These are phyloP conservation scores for Globisporangium splendens DNA, from an alignment of 352 stramenopile genomes.

Conservation along the genomic window DNA sequence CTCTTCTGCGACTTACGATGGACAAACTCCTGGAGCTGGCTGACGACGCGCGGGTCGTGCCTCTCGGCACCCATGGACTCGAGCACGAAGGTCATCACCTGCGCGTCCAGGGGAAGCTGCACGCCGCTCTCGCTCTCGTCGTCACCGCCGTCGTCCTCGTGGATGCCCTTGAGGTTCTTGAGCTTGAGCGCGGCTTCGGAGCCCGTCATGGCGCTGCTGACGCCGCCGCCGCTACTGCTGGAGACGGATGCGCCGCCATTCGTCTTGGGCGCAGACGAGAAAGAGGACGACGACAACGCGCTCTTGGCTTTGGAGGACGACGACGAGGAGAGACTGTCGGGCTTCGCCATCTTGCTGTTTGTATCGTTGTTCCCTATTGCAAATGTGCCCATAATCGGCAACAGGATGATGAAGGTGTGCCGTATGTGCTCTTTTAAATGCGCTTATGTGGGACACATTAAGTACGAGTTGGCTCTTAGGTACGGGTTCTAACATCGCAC, in stretches of 20 bases:
- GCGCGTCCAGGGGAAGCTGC: slow-evolving; percentile 54
- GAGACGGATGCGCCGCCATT: slow-evolving; percentile 5
- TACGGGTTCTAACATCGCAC: no score
- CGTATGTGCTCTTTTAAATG: neutral
- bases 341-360: slow-evolving; percentile 5
- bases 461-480: no score
- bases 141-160: slow-evolving; percentile 60
- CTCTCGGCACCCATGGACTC: slow-evolving; percentile 80
- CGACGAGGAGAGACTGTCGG: slow-evolving; percentile 3
- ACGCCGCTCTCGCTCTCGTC: slow-evolving; percentile 33
- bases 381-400: no score
- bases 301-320: slow-evolving; percentile 14
- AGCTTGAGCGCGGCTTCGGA: slow-evolving; percentile 39
- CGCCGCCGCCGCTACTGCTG: slow-evolving; percentile 2
- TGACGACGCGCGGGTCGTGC: slow-evolving; percentile 74
- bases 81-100: slow-evolving; percentile 57
- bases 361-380: no score
- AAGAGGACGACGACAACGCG: neutral
- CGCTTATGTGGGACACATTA: neutral
- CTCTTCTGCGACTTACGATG: slow-evolving; percentile 44
- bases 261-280: slow-evolving; percentile 3
- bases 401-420: neutral
- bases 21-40: slow-evolving; percentile 81
- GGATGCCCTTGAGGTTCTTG: slow-evolving; percentile 52
- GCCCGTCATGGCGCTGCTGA: slow-evolving; percentile 17